Evolutionary conservation across 306 rosid genomes (phyloP).

Genomic region (Dicorynia guianensis): DNA sequence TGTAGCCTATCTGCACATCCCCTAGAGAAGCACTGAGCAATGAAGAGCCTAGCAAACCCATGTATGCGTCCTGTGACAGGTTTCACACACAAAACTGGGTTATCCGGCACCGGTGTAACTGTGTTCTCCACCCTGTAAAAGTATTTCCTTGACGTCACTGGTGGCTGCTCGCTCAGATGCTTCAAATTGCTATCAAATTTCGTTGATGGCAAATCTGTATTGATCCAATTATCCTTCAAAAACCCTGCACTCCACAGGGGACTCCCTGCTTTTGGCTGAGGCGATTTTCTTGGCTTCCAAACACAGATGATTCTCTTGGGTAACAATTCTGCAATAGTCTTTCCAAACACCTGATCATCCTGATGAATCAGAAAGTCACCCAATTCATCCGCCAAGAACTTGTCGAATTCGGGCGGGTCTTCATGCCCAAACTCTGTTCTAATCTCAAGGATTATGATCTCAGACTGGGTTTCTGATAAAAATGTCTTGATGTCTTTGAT

Average conservation of each 20-base stretch:
- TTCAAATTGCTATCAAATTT: slow-evolving; percentile 83
- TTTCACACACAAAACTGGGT: slow-evolving; percentile 75
- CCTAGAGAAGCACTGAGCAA: slow-evolving; percentile 59
- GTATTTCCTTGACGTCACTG: slow-evolving; percentile 64
- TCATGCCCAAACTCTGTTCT: slow-evolving; percentile 82
- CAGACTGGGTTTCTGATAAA: slow-evolving; percentile 65
- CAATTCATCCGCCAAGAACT: slow-evolving; percentile 64
- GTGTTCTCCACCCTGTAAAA: slow-evolving; percentile 95
- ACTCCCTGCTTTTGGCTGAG: slow-evolving; percentile 67
- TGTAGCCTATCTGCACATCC: slow-evolving; percentile 67
- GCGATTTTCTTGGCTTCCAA: slow-evolving; percentile 84
- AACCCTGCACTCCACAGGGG: slow-evolving; percentile 72
- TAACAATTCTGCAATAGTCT: slow-evolving; percentile 65
- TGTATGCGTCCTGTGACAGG: slow-evolving; percentile 81
- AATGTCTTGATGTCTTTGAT: slow-evolving; percentile 65
- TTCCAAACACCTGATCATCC: slow-evolving; percentile 67
- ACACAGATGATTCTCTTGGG: slow-evolving; percentile 80
- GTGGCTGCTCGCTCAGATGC: slow-evolving; percentile 69
- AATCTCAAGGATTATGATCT: slow-evolving; percentile 78
- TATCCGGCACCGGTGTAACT: slow-evolving; percentile 82
- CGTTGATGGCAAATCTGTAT: slow-evolving; percentile 88
- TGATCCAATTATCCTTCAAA: slow-evolving; percentile 80
- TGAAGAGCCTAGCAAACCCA: slow-evolving; percentile 72
- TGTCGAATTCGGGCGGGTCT: slow-evolving; percentile 82
- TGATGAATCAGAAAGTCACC: slow-evolving; percentile 74